phyloP scores from a whole-genome alignment of 1,139 yeast genomes.

The Neolecta irregularis region DNA sequence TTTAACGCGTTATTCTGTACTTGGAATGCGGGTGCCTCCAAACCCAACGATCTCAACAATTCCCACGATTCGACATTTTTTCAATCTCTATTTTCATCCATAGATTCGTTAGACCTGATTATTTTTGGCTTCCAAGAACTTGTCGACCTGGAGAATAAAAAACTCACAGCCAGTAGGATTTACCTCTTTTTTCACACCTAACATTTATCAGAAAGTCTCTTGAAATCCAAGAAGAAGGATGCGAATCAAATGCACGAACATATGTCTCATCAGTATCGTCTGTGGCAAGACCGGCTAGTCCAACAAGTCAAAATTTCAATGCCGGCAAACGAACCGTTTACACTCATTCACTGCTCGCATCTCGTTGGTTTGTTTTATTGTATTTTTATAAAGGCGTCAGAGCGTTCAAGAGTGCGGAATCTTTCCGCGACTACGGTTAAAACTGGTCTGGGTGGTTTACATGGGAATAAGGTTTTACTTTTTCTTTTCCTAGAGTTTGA shows the following conservation, averaged over 20 bases:
- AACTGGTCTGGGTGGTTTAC: slow-evolving; percentile 87
- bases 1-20: slow-evolving; percentile 24
- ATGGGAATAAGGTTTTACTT: slow-evolving; percentile 52
- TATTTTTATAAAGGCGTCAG: slow-evolving; percentile 45
- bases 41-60: slow-evolving; percentile 23
- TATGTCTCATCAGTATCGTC: slow-evolving; percentile 26
- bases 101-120: slow-evolving; percentile 46
- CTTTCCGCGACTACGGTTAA: slow-evolving; percentile 71
- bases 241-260: slow-evolving; percentile 39
- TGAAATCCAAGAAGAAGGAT: slow-evolving; percentile 27
- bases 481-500: background rate
- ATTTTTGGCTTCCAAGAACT: slow-evolving; percentile 88
- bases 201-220: slow-evolving; percentile 4
- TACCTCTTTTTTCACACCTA: background rate
- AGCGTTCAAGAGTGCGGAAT: slow-evolving; percentile 39
- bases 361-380: slow-evolving; percentile 71
- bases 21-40: slow-evolving; percentile 32
- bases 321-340: slow-evolving; percentile 31
- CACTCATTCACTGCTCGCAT: slow-evolving; percentile 65
- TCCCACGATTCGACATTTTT: slow-evolving; percentile 16
- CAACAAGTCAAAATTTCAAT: slow-evolving; percentile 12
- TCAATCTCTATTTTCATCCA: slow-evolving; percentile 13
- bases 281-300: slow-evolving; percentile 26
- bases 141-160: slow-evolving; percentile 77
- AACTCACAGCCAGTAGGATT: slow-evolving; percentile 41